Conservation (phyloP, 208 protist genomes). For the Trypanosoma rangeli region DNA sequence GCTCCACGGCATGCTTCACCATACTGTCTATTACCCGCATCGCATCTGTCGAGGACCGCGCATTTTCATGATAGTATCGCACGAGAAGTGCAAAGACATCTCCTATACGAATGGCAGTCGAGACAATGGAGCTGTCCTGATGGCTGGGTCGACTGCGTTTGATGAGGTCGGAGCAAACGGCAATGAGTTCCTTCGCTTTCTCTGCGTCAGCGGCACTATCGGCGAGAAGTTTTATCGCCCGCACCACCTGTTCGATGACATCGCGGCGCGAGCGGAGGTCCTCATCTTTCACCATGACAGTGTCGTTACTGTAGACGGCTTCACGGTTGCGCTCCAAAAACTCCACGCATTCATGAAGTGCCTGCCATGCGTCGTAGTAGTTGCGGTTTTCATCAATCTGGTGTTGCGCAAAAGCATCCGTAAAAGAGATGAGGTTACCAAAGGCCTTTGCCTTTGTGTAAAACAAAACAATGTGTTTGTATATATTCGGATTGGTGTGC, state of each 20-base stretch:
- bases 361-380: slow-evolving; percentile 91
- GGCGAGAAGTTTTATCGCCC: slow-evolving; percentile 55
- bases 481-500: slow-evolving; percentile 91
- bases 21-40: slow-evolving; percentile 92
- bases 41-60: slow-evolving; percentile 75
- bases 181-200: slow-evolving; percentile 77
- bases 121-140: slow-evolving; percentile 61
- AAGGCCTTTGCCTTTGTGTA: slow-evolving; percentile 96
- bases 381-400: slow-evolving; percentile 97
- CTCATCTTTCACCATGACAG: slow-evolving; percentile 37
- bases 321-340: slow-evolving; percentile 50
- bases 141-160: slow-evolving; percentile 73
- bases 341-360: slow-evolving; percentile 82
- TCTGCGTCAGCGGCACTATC: slow-evolving; percentile 40
- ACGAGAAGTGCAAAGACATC: slow-evolving; percentile 96
- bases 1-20: slow-evolving; percentile 84
- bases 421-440: slow-evolving; percentile 89
- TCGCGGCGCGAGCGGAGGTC: slow-evolving; percentile 50
- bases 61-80: slow-evolving; percentile 88
- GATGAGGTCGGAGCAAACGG: slow-evolving; percentile 85
- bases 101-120: slow-evolving; percentile 88
- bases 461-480: slow-evolving; percentile 96
- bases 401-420: slow-evolving; percentile 92
- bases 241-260: slow-evolving; percentile 55
- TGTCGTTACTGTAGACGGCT: slow-evolving; percentile 16